These are phyloP conservation scores for Spergularia azorica DNA, from an alignment of 179 eudicot species.

Conservation along the genomic window DNA sequence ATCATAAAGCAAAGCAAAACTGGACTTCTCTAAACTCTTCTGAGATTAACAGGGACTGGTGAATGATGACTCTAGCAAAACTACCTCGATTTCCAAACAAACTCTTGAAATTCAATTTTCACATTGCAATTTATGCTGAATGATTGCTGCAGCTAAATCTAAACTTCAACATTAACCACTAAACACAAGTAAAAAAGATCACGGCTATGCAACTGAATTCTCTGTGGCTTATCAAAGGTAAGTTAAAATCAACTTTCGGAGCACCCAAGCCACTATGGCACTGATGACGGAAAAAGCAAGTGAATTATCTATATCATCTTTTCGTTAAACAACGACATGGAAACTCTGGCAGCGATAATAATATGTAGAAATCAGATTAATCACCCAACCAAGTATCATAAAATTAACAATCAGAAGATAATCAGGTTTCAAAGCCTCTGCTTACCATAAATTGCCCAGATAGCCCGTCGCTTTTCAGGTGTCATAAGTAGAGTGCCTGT, in stretches of 20 bases:
- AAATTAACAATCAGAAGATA: not conserved
- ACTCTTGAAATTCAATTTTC: not conserved
- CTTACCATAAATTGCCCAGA: slow-evolving; percentile 91
- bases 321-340: not conserved
- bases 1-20: not conserved
- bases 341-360: not conserved
- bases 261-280: not conserved
- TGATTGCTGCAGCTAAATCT: not conserved
- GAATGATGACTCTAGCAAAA: not conserved
- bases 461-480: slow-evolving; percentile 72
- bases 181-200: not conserved
- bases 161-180: not conserved
- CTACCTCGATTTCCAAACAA: not conserved
- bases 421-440: not conserved
- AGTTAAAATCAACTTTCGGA: not conserved
- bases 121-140: not conserved
- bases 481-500: slow-evolving; percentile 90
- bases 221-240: not conserved
- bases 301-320: not conserved
- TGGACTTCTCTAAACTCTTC: not conserved
- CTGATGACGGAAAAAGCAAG: not conserved
- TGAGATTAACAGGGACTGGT: not conserved
- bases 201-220: not conserved
- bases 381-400: not conserved
- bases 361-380: not conserved